These are phyloP conservation scores for Pseudozyma pruni DNA, from an alignment of 1,284 basidiomycete genomes.

Conservation along the genomic window DNA sequence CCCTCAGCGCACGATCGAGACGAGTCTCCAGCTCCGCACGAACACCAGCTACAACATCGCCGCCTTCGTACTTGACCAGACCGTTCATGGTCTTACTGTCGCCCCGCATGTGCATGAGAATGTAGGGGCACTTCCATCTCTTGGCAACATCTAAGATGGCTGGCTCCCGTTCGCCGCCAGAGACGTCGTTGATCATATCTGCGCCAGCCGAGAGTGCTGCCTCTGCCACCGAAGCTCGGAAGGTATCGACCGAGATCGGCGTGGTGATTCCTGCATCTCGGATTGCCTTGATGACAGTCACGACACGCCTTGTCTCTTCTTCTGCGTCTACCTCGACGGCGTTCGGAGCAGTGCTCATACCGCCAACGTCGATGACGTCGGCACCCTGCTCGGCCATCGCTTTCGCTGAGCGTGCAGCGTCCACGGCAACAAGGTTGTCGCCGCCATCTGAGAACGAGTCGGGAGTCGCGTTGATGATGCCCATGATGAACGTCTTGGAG, in stretches of 20 bases:
- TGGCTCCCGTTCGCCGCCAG: slow-evolving; percentile 74
- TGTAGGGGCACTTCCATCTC: slow-evolving; percentile 71
- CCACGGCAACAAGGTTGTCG: slow-evolving; percentile 69
- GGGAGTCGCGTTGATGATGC: slow-evolving; percentile 91
- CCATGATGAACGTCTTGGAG: slow-evolving; percentile 81
- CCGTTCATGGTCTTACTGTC: slow-evolving; percentile 73
- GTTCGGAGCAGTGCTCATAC: slow-evolving; percentile 75
- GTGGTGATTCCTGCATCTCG: slow-evolving; percentile 65
- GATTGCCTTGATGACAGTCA: slow-evolving; percentile 72
- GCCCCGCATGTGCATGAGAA: slow-evolving; percentile 93
- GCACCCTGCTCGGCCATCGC: slow-evolving; percentile 69
- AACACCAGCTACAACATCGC: slow-evolving; percentile 78
- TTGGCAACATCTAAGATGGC: slow-evolving; percentile 78
- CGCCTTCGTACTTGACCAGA: slow-evolving; percentile 75
- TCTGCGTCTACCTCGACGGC: slow-evolving; percentile 67
- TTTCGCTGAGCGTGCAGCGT: slow-evolving; percentile 49
- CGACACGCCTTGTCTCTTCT: slow-evolving; percentile 76
- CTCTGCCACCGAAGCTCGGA: slow-evolving; percentile 83
- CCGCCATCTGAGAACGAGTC: slow-evolving; percentile 97
- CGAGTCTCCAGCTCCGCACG: slow-evolving; percentile 78
- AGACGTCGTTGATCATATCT: slow-evolving; percentile 93
- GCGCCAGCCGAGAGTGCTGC: slow-evolving; percentile 84
- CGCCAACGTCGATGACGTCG: slow-evolving; percentile 89
- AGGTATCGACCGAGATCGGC: slow-evolving; percentile 90
- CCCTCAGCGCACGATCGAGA: slow-evolving; percentile 77